Conservation (phyloP, 495 filamentous ascomycete genomes). For the Tuber calosporum region DNA sequence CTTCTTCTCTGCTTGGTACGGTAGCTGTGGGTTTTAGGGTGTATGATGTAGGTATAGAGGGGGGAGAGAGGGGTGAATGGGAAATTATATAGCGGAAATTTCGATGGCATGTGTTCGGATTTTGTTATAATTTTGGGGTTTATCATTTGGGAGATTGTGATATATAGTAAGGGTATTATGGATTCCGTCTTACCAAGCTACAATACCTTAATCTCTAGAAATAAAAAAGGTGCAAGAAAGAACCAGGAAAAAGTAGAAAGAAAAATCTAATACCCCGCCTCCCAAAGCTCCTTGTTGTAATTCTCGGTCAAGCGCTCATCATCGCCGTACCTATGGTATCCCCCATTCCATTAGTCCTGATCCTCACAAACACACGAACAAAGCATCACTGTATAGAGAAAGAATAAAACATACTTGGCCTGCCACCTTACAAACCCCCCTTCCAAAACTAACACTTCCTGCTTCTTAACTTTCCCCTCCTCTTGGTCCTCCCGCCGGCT, state of each 20-base stretch:
- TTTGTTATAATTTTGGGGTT: neutral
- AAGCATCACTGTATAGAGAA: neutral
- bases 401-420: slow-evolving; percentile 54
- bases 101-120: neutral
- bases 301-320: slow-evolving; percentile 78
- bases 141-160: neutral
- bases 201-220: neutral
- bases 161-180: neutral
- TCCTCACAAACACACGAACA: neutral
- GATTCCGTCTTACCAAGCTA: neutral
- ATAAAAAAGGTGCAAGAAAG: neutral
- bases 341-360: slow-evolving; percentile 9
- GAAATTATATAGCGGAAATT: neutral
- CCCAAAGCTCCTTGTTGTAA: slow-evolving; percentile 82
- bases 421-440: slow-evolving; percentile 89
- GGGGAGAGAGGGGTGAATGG: neutral
- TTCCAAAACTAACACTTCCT: slow-evolving; percentile 75
- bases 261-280: slow-evolving; percentile 50
- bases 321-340: slow-evolving; percentile 51
- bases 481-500: slow-evolving; percentile 32
- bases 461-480: slow-evolving; percentile 45
- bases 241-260: neutral
- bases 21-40: neutral
- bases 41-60: neutral
- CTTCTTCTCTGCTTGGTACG: neutral